phyloP scores from a whole-genome alignment of 495 filamentous ascomycete genomes.

The Lasiosphaeriaceae sp. region DNA sequence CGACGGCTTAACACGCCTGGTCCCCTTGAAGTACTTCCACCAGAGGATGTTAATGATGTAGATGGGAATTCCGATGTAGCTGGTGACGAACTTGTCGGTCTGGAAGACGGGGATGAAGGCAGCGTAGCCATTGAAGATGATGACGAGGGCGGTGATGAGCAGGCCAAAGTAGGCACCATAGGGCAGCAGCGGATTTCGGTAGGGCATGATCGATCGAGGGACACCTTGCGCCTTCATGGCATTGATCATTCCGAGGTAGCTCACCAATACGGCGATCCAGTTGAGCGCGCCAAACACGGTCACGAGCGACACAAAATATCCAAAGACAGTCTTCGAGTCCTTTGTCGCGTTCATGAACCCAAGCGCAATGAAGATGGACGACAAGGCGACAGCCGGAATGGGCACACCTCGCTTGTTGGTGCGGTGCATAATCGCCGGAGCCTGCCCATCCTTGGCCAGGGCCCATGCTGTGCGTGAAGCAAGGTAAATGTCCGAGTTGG shows the following conservation, averaged over 20 bases:
- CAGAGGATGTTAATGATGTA: constrained; percentile 53
- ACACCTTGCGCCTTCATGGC: constrained; percentile 71
- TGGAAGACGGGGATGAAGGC: constrained; percentile 54
- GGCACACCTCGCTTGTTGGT: constrained; percentile 77
- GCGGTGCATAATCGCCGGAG: constrained; percentile 63
- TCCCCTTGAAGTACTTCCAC: constrained; percentile 34
- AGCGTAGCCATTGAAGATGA: constrained; percentile 73
- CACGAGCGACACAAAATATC: constrained; percentile 81
- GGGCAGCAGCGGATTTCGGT: constrained; percentile 66
- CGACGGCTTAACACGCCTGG: constrained; percentile 27
- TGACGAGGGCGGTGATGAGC: constrained; percentile 64
- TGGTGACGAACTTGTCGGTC: constrained; percentile 75
- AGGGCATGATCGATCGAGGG: constrained; percentile 61
- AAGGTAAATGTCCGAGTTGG: constrained; percentile 79
- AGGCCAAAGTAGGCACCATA: constrained; percentile 66
- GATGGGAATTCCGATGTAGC: constrained; percentile 76
- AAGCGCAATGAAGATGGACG: constrained; percentile 59
- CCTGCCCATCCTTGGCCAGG: constrained; percentile 71
- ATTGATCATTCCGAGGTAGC: constrained; percentile 74
- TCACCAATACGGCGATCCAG: constrained; percentile 80
- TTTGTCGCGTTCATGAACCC: constrained; percentile 76
- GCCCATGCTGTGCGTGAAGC: constrained; percentile 78
- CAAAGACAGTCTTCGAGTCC: constrained; percentile 66
- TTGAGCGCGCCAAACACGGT: constrained; percentile 78
- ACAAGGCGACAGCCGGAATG: constrained; percentile 59